A percentile compares a stretch with the other conserved stretches of the same genome.
Conservation (phyloP, 2,329 filamentous ascomycete genomes). For the Bipolaris cookei region DNA sequence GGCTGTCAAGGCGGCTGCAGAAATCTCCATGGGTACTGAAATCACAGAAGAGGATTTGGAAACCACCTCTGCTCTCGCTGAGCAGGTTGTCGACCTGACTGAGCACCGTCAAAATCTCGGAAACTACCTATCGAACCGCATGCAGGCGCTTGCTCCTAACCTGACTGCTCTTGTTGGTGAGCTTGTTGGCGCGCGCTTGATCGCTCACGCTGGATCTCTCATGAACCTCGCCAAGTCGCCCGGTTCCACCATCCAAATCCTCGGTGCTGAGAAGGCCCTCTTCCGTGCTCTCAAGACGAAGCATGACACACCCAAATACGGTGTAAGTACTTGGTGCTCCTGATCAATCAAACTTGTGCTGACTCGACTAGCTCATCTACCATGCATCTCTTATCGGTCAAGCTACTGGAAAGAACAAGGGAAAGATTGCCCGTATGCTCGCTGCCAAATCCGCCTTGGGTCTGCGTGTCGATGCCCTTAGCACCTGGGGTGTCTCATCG, state of each 20-base stretch:
- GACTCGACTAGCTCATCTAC: slow-evolving; percentile 67
- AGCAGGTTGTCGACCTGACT: slow-evolving; percentile 90
- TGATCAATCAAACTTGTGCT: slow-evolving; percentile 75
- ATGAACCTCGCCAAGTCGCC: slow-evolving; percentile 95
- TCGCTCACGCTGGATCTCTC: slow-evolving; percentile 91
- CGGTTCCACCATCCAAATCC: slow-evolving; percentile 94
- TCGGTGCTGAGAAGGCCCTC: slow-evolving; percentile 97
- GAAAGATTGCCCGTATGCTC: slow-evolving; percentile 97
- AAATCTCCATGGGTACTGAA: slow-evolving; percentile 98
- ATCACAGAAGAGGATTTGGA: slow-evolving; percentile 91
- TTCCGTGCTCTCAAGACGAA: slow-evolving; percentile 99
- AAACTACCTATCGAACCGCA: slow-evolving; percentile 87
- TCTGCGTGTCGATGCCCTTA: slow-evolving; percentile 88
- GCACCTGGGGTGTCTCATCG: slow-evolving; percentile 74
- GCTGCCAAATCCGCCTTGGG: slow-evolving; percentile 92
- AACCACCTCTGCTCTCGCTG: slow-evolving; percentile 88
- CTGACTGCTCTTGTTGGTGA: slow-evolving; percentile 91
- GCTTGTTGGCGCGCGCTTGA: slow-evolving; percentile 90
- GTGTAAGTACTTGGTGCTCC: slow-evolving; percentile 54
- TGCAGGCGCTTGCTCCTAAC: slow-evolving; percentile 97
- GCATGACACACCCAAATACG: slow-evolving; percentile 98
- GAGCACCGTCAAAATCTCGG: slow-evolving; percentile 82
- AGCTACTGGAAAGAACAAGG: slow-evolving; percentile 97
- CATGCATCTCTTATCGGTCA: slow-evolving; percentile 78
- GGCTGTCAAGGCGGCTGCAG: slow-evolving; percentile 90